A percentile compares a stretch with the other conserved stretches of the same genome.
Evolutionary conservation across 164 flowering plant species (phyloP).

Genomic region (Hamamelis virginiana): DNA sequence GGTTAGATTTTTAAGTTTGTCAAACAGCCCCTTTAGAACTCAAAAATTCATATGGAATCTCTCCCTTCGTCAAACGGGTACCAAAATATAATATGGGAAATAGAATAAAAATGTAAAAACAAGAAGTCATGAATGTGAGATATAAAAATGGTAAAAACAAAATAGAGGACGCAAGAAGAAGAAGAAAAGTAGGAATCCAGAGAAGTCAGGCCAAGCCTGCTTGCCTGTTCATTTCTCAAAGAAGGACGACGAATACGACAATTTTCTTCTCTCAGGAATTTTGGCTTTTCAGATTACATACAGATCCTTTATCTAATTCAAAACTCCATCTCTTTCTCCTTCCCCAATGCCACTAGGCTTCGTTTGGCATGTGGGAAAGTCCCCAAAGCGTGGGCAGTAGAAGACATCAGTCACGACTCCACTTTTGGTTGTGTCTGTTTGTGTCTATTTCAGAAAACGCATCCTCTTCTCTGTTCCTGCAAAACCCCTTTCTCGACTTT

Average conservation of each 20-base stretch:
- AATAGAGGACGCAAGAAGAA: no score
- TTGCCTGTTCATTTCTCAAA: not conserved
- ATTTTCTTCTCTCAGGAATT: not conserved
- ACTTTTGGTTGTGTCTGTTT: not conserved
- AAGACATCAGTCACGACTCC: conserved; percentile 9
- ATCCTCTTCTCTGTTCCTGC: not conserved
- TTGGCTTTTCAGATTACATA: conserved; percentile 10
- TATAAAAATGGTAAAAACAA: no score
- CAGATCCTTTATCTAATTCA: not conserved
- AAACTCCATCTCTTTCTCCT: not conserved
- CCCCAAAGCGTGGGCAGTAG: conserved; percentile 11
- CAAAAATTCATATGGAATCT: no score
- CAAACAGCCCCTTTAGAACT: no score
- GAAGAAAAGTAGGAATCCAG: no score
- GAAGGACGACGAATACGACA: conserved; percentile 8
- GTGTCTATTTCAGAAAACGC: not conserved
- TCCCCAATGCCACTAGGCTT: not conserved
- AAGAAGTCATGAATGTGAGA: no score
- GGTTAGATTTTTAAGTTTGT: no score
- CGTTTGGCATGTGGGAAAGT: not conserved
- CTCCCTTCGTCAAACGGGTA: no score
- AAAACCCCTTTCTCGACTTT: not conserved
- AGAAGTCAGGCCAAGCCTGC: no score
- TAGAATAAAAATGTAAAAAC: no score
- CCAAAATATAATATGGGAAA: no score